Base-by-base conservation (phyloP, 2,329 filamentous ascomycete species). In the Escovopsis sp. region DNA sequence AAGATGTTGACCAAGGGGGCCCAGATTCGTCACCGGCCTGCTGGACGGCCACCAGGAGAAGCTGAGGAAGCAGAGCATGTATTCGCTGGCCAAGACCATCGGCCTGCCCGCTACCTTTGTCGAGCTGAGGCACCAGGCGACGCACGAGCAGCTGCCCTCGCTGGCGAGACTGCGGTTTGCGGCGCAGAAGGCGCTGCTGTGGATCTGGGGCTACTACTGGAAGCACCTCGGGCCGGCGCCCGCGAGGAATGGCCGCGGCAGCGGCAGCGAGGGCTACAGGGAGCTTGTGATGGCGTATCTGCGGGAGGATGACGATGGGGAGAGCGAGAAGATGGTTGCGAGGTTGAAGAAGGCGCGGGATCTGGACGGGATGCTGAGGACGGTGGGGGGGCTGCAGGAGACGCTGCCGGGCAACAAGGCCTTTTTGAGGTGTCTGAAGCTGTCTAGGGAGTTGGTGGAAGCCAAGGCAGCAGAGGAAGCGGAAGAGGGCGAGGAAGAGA, bases 201-300 rank as follows among this genome's bases (percentile, higher is more conserved):
- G 88, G 88, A 78, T 95, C 41, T 94, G 85, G 85, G 72, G 79
- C 42, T 85, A 85, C 59, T 95, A 94, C 65, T 96, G 88, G 88
- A 64, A 60, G 53, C 63, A 71, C 36, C 57, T 77, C 18, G 23
- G 23, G 51, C 55, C 2, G 56, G 58, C 5, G 55, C 55, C 15
- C 38, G 38, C 12, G 33, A n/a, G n/a, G n/a, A n/a, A n/a, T n/a
- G n/a, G 30, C 11, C 8, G 5, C 41, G 28, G 12, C 33, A 12
- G 12, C 18, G 36, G 32, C 36, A 5, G 23, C 38, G 42, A 33
- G 34, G 43, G 56, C 30, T 64, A 64, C 44, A 58, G 53, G 19
- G 56, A 58, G 4, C 45, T 61, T 6, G 52, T 73, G 26, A 45
- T 66, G 19, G 49, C 46, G 10, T 69, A 65, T 42, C 53, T 72